Evolutionary conservation across 2,329 filamentous ascomycete genomes (phyloP).

Genomic region (Alternaria consortialis): DNA sequence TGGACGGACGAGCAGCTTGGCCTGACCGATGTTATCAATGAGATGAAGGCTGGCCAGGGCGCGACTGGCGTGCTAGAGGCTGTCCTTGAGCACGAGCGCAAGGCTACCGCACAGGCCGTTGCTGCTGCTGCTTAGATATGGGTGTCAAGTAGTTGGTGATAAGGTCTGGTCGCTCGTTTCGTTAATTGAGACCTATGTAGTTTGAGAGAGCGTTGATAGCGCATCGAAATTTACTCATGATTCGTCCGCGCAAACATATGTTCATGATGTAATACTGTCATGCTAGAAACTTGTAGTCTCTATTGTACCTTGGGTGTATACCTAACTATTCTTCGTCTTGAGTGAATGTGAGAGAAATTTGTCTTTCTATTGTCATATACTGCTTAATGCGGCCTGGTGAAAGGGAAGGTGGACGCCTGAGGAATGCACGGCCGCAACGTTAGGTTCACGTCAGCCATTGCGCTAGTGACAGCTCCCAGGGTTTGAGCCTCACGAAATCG

Average conservation of each 20-base stretch:
- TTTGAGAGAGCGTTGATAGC: neutral
- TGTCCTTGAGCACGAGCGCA: slow-evolving; percentile 58
- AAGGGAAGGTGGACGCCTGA: neutral
- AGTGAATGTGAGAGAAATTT: neutral
- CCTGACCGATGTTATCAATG: slow-evolving; percentile 63
- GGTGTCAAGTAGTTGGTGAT: neutral
- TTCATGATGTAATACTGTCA: neutral
- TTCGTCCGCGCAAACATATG: slow-evolving; percentile 2
- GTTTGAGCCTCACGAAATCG: slow-evolving; percentile 18
- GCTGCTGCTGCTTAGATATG: slow-evolving; percentile 51
- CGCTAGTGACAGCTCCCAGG: slow-evolving; percentile 9
- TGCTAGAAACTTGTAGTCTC: neutral
- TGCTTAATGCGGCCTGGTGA: neutral
- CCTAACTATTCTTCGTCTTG: neutral
- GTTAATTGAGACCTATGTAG: slow-evolving; percentile 34
- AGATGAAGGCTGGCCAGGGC: slow-evolving; percentile 62
- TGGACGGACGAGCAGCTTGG: slow-evolving; percentile 93
- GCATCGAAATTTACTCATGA: slow-evolving; percentile 12
- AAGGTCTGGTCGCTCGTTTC: slow-evolving; percentile 45
- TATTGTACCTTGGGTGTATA: too few species aligned
- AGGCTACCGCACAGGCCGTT: slow-evolving; percentile 54
- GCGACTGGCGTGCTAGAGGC: slow-evolving; percentile 58
- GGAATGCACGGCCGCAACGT: slow-evolving; percentile 11
- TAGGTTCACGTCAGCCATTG: slow-evolving; percentile 13
- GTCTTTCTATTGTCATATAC: neutral